These are phyloP conservation scores for Rutstroemia sydowiana DNA, from an alignment of 2,329 filamentous ascomycete species.

Conservation along the genomic window DNA sequence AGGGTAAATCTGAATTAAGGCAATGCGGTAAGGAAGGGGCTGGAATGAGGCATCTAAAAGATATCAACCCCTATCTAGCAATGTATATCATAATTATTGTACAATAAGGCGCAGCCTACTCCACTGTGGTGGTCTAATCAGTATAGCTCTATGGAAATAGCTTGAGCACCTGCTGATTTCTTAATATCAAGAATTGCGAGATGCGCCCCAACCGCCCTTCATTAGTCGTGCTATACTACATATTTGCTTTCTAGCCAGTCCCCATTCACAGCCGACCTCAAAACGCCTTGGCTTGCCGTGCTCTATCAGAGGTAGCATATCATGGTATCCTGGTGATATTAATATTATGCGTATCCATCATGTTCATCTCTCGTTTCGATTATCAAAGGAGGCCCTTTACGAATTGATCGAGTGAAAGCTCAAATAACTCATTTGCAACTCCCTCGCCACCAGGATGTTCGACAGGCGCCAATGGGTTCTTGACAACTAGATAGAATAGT, in stretches of 20 bases:
- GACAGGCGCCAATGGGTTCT: slow-evolving; percentile 61
- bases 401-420: slow-evolving; percentile 69
- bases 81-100: background rate
- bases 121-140: background rate
- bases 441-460: slow-evolving; percentile 62
- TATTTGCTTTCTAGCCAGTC: too few relatives aligned
- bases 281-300: too few relatives aligned
- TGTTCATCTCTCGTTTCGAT: background rate
- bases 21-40: background rate
- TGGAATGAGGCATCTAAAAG: slow-evolving; percentile 9
- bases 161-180: too few relatives aligned
- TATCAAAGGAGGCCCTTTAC: slow-evolving; percentile 52
- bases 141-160: too few relatives aligned
- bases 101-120: background rate
- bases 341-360: background rate
- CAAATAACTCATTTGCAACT: slow-evolving; percentile 65
- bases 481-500: slow-evolving; percentile 47
- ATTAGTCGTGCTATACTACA: too few relatives aligned
- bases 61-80: slow-evolving; percentile 3
- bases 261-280: too few relatives aligned
- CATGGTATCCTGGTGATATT: too few relatives aligned
- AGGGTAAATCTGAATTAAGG: slow-evolving; percentile 1
- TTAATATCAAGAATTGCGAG: too few relatives aligned
- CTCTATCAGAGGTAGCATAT: too few relatives aligned
- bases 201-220: too few relatives aligned